Conservation (phyloP, 306 rosid genomes). For the Ziziphus jujuba region DNA sequence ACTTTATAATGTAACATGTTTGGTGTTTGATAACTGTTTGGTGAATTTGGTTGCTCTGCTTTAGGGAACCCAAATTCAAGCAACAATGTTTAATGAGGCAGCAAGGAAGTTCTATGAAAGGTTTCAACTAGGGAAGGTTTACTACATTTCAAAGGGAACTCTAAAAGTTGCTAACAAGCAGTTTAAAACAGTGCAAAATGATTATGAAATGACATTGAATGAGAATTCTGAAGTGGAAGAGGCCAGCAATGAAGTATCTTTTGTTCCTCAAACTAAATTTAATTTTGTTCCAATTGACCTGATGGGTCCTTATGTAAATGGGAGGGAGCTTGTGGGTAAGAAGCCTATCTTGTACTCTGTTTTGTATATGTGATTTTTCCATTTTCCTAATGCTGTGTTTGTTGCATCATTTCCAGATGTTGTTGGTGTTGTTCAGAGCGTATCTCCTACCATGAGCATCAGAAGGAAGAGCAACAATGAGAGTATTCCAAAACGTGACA, state of each 20-base stretch:
- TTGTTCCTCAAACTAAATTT: slow-evolving; percentile 77
- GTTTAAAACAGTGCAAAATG: slow-evolving; percentile 83
- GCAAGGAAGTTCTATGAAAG: slow-evolving; percentile 79
- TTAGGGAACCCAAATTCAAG: slow-evolving; percentile 97
- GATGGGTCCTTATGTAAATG: slow-evolving; percentile 79
- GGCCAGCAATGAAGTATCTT: slow-evolving; percentile 57
- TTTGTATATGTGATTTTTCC: neutral
- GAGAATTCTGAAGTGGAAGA: slow-evolving; percentile 94
- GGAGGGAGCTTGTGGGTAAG: slow-evolving; percentile 81
- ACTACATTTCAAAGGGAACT: slow-evolving; percentile 79
- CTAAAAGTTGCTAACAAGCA: slow-evolving; percentile 87
- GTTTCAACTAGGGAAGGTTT: slow-evolving; percentile 83
- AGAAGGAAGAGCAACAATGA: slow-evolving; percentile 82
- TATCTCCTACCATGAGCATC: slow-evolving; percentile 84
- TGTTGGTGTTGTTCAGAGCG: slow-evolving; percentile 81
- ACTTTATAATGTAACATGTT: neutral
- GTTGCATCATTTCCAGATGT: slow-evolving; percentile 51
- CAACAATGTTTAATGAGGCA: slow-evolving; percentile 95
- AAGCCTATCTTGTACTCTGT: neutral
- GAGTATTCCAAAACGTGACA: slow-evolving; percentile 81
- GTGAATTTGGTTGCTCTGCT: slow-evolving; percentile 14
- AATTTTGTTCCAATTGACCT: slow-evolving; percentile 78
- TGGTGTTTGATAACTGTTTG: slow-evolving; percentile 2
- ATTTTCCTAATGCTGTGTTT: too few relatives aligned
- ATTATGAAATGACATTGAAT: slow-evolving; percentile 89